Conservation (phyloP, 805 yeast species). For the Candida michaelii region DNA sequence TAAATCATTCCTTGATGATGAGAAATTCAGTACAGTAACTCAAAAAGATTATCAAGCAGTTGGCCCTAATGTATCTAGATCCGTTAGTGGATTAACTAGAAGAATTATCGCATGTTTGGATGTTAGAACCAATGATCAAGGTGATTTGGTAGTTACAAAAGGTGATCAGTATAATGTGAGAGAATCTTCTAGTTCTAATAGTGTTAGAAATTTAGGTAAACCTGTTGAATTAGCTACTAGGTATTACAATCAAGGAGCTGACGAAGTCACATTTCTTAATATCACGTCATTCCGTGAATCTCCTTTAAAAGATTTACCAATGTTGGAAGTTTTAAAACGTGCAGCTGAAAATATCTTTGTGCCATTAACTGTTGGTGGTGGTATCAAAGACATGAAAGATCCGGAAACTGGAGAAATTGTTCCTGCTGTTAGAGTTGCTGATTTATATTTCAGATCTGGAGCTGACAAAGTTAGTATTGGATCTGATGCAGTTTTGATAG, state of each 20-base stretch:
- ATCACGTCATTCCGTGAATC: constrained; percentile 95
- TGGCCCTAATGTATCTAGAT: constrained; percentile 16
- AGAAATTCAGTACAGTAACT: constrained; percentile 25
- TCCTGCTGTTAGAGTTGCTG: constrained; percentile 89
- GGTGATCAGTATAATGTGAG: constrained; percentile 99
- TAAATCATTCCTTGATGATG: constrained; percentile 60
- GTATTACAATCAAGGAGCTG: constrained; percentile 94
- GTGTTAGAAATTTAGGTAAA: constrained; percentile 91
- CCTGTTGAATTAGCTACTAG: constrained; percentile 93
- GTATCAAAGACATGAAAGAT: constrained; percentile 86
- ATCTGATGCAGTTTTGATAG: constrained; percentile 93
- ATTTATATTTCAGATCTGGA: constrained; percentile 89
- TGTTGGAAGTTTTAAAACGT: constrained; percentile 80
- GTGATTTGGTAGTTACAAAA: constrained; percentile 95
- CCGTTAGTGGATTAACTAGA: constrained; percentile 71
- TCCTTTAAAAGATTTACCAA: constrained; percentile 90
- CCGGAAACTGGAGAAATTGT: constrained; percentile 71
- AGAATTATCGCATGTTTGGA: constrained; percentile 95
- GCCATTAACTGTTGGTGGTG: constrained; percentile 98
- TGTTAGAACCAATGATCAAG: constrained; percentile 91
- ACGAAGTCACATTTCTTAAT: constrained; percentile 91
- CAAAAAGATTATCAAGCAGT: constrained; percentile 21
- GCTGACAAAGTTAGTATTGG: constrained; percentile 99
- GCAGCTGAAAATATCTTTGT: constrained; percentile 93
- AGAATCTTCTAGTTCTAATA: constrained; percentile 51